Evolutionary conservation across 106 monocot genomes (phyloP), one percentile per base, ranked within the genome.

Genomic region (Chionographis japonica): DNA sequence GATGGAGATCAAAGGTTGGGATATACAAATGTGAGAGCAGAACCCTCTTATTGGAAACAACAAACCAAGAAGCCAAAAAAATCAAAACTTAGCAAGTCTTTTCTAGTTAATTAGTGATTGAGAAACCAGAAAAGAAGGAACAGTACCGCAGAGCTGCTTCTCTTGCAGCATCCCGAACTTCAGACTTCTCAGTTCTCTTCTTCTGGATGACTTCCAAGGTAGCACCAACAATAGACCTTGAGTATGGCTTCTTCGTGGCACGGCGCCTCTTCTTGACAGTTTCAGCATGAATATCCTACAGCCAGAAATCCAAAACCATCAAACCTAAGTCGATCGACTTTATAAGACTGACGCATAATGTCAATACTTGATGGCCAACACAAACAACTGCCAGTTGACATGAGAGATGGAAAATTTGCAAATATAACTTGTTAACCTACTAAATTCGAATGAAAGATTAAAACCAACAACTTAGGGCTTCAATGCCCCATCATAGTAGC

Each of bases 161-260:
- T 57, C 93, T 74, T 14, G 89, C 89, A 74, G 93, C 93, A 83
- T 90, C 93, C 3, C 89, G 67, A 56, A 94, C 93, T 74, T 94
- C 93, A 55, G 93, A 68, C 79, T 94, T 94, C 77, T 94, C 89
- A 50, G 89, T 77, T 84, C 93, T 94, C 69, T 58, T 84, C 59
- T 94, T 94, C 69, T 94, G 86, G 16, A 94, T 89, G 17, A 94
- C 93, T 64, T 94, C 93, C 63, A 89, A 71, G 20, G 89, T 86
- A 50, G 86, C 89, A 55, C 86, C 93, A 50, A 94, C 89, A 68
- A 94, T 90, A 4, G 89, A 94, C 79, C 89, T 84, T 0, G 89
- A 86, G 56, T 94, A 94, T 27, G 93, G 93, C 72, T 94, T 94
- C 76, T 86, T 94, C 12, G 93, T 79, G 46, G 89, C 41, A 3